Evolutionary conservation across 495 filamentous ascomycete genomes (phyloP), one percentile per base, ranked within the genome.

Genomic region (Talaromyces wortmannii): DNA sequence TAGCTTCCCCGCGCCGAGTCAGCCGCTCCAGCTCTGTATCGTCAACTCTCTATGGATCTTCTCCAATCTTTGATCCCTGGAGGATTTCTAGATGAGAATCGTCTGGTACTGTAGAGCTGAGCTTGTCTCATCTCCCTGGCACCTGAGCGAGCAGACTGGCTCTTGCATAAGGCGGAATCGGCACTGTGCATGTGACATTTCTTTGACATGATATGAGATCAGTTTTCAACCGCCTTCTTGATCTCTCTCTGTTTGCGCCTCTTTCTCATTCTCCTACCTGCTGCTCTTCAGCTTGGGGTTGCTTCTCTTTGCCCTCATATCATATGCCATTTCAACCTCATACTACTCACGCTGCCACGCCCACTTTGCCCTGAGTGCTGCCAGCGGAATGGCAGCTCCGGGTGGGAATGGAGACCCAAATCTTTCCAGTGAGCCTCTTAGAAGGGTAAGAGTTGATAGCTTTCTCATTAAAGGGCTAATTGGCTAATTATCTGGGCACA

Each of bases 201-300:
- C 36, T 10, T 40, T 40, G 36, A 13, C 8, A 40, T 40, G 36
- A 40, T 40, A 23, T 23, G 23, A 23, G 23, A 23, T 23, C 23
- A 23, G 23, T 23, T 23, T 23, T 4, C 23, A 23, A 23, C 23
- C 23, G 23, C 36, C 36, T 55, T 51, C n/a, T 7, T 33, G 18
- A 5, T 51, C 31, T 51, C n/a, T 32, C 17, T 23, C 31, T 32
- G 10, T 31, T 31, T 32, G 17, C n/a, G 4, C 31, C 48, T 31
- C 48, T 7, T 31, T 31, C n/a, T 32, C 7, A 13, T 4, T 32
- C 48, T 12, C 15, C 10, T 40, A 4, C 23, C 23, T 23, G 23
- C 23, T 23, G 23, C 23, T 40, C 36, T 13, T 40, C 30, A 16
- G 18, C 31, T 36, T 6, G 2, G 58, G 62, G 61, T 61, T 59